Conservation (phyloP, 495 filamentous ascomycete genomes). For the Aspergillus ellipticus region DNA sequence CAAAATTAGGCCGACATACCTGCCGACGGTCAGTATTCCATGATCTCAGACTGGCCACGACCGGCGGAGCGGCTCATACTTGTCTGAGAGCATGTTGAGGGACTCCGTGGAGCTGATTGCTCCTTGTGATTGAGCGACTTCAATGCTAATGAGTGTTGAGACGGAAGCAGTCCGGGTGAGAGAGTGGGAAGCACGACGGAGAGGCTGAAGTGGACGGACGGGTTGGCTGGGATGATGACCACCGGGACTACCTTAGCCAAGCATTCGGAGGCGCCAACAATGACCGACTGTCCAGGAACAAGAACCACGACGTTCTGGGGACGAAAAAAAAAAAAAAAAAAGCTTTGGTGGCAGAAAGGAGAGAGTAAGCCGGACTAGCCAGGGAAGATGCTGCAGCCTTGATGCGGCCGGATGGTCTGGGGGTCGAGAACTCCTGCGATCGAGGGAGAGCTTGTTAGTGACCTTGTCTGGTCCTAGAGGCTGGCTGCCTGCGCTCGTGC, state of each 20-base stretch:
- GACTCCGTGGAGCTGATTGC: conserved; percentile 39
- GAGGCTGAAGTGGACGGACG: conserved; percentile 7
- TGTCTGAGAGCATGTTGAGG: conserved; percentile 75
- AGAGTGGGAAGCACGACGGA: conserved; percentile 4
- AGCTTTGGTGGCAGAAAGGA: conserved; percentile 15
- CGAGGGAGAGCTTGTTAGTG: conserved; percentile 12
- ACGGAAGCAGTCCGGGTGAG: conserved; percentile 2
- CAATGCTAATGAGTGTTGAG: conserved; percentile 30
- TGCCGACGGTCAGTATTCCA: conserved; percentile 43
- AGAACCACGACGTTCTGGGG: conserved; percentile 4
- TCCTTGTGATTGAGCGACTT: conserved; percentile 35
- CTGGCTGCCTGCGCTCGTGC: conserved; percentile 22
- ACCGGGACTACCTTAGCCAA: conserved; percentile 11
- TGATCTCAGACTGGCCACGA: conserved; percentile 11
- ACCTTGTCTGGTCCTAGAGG: conserved; percentile 13
- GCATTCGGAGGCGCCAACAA: conserved; percentile 19
- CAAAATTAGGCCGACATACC: conserved; percentile 84
- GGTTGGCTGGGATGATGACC: conserved; percentile 8
- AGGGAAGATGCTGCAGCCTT: conserved; percentile 11
- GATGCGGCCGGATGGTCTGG: conserved; percentile 1
- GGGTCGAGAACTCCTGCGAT: conserved; percentile 15
- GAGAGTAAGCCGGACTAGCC: conserved; percentile 8
- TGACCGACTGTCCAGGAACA: conserved; percentile 4
- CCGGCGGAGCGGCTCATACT: conserved; percentile 53
- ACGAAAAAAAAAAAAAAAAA: background rate